Evolutionary conservation across 179 eudicot genomes (phyloP).

Genomic region (Pouteria campechiana): DNA sequence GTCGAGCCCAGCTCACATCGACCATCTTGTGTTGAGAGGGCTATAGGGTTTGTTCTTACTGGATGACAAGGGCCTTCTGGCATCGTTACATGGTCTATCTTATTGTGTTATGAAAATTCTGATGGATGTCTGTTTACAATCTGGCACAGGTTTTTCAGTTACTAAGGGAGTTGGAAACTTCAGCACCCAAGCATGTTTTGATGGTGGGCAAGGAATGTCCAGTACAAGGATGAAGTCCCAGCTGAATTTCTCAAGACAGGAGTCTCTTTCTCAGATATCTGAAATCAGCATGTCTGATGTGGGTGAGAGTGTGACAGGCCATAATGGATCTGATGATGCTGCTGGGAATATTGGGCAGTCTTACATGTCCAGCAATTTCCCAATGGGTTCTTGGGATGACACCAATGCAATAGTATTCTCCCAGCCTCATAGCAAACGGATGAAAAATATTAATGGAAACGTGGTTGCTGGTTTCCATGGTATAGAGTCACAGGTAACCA

Average conservation of each 20-base stretch:
- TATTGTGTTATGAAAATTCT: too few species aligned
- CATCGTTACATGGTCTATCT: too few species aligned
- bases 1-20: too few species aligned
- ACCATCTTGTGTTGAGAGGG: too few species aligned
- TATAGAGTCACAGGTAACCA: constrained; percentile 56
- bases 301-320: constrained; percentile 18
- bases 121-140: background rate
- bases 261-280: constrained; percentile 52
- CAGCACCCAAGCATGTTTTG: constrained; percentile 16
- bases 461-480: constrained; percentile 14
- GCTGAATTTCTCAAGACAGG: constrained; percentile 52
- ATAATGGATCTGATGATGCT: constrained; percentile 5
- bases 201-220: constrained; percentile 25
- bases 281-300: constrained; percentile 46
- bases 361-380: constrained; percentile 20
- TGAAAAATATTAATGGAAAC: constrained; percentile 21
- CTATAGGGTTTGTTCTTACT: too few species aligned
- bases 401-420: constrained; percentile 21
- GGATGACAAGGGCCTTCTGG: too few species aligned
- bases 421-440: constrained; percentile 22
- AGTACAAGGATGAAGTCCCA: constrained; percentile 58
- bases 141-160: constrained; percentile 28
- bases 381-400: constrained; percentile 43
- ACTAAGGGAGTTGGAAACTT: constrained; percentile 39
- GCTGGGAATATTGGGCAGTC: constrained; percentile 16